Evolutionary conservation across 495 filamentous ascomycete genomes (phyloP), one percentile per base, ranked within the genome.

Genomic region (Pseudoneurospora amorphoporcata): DNA sequence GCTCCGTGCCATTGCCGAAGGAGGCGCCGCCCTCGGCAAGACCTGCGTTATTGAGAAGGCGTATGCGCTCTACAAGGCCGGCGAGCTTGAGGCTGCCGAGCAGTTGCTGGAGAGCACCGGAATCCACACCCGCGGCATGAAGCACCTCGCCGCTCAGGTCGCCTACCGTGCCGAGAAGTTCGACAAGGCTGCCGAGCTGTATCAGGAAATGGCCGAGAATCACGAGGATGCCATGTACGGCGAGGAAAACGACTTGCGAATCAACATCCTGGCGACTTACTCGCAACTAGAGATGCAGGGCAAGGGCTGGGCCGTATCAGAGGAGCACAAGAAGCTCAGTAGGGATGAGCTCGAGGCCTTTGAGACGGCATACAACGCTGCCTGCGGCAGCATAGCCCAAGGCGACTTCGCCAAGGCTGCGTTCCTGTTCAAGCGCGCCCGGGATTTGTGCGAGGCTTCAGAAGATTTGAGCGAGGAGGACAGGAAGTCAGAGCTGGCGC

Each of bases 311-410:
- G 76, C 74, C 6, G 77, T 79, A n/a, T 77, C 74, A 12, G 81
- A 83, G 39, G 73, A 74, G 8, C 80, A 84, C 69, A 84, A 82
- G 75, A 82, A 92, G 78, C 85, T 89, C 16, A 84, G 83, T 19
- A 86, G 90, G 72, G 92, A 94, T 71, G 93, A 97, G 76, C 80
- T 97, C 65, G 93, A 98, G 77, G 90, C 90, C 4, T 99, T 98
- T 76, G 95, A 99, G 81, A 96, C 91, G 5, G 88, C 93, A 0
- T 99, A 94, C 82, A 99, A 99, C 83, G 90, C 91, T 8, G 96
- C 94, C 32, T 98, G 95, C 79, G 87, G 87, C 58, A 91, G 90
- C 78, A 92, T 98, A 77, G 93, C 93, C 10, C 86, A 90, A 73
- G 92, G 91, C 12, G 92, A 94, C 74, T 87, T 94, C 69, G 83